Evolutionary conservation across 805 yeast genomes (phyloP), one percentile per base, ranked within the genome.

Genomic region (Soucietia sequanensis): DNA sequence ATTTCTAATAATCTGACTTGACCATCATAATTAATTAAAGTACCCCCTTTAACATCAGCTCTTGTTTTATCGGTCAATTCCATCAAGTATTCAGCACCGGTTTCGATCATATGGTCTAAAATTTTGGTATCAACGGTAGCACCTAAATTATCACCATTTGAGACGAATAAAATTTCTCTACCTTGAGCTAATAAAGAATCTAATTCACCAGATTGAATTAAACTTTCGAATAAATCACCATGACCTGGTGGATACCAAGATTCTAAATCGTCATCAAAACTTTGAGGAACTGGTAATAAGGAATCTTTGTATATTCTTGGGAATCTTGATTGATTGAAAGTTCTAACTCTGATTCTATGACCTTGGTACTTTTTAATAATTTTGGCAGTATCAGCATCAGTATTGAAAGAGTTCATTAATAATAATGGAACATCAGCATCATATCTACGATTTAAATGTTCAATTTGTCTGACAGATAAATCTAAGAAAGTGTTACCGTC

Each of bases 241-340:
- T 93, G 99, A 35, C 99, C 99, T n/a, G 99, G 99, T 33, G 99
- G 99, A 61, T 93, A 93, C 99, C 99, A 93, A 38, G 85, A 73
- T 53, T 87, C 91, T 50, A 85, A 74, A 27, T 74, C 72, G 54
- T 88, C 95, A 41, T 82, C 81, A 45, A 61, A 75, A 23, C 76
- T 57, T 46, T 84, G 78, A 40, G 99, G 97, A 31, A 91, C 96
- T 18, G 99, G 99, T 59, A 93, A 76, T 52, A 89, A 68, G n/a
- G 97, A 87, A 64, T 93, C 99, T 70, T 85, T 88, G 71, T 76
- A 84, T 46, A 93, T 88, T 68, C 99, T 81, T 54, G 99, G 99
- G 73, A 80, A 93, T 51, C 93, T 80, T n/a, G 97, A 89, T 73
- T 93, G 99, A 73, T 93, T 93, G 70, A 93, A 93, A 36, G 98